Percentiles rank a stretch among this genome's conserved stretches.
Conservation (phyloP, 257 asterid species). For the Anisodus acutangulus region DNA sequence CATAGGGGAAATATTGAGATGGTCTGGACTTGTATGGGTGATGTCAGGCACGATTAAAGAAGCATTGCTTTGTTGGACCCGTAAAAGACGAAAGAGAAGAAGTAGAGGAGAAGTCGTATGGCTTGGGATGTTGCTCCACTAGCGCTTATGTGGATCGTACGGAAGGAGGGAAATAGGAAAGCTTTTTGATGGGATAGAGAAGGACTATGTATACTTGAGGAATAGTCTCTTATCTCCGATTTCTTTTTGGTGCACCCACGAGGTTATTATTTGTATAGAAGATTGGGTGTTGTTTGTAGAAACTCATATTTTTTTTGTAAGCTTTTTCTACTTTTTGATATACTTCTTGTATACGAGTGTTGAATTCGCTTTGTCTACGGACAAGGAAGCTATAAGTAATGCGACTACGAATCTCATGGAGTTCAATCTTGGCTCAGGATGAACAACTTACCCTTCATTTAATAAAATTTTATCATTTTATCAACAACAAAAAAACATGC, state of each 20-base stretch:
- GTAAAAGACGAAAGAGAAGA: constrained; percentile 4
- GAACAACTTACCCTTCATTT: neutral
- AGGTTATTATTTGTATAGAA: neutral
- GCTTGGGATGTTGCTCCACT: constrained; percentile 10
- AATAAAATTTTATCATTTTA: neutral
- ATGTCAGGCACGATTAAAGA: neutral
- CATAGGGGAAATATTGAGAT: neutral
- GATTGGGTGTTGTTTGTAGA: neutral
- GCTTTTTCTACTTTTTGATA: neutral
- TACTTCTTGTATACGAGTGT: neutral
- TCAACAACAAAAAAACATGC: neutral
- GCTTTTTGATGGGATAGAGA: neutral
- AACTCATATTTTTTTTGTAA: neutral
- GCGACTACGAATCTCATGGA: neutral
- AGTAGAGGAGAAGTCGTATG: neutral
- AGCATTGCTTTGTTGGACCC: constrained; percentile 3
- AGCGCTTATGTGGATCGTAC: neutral
- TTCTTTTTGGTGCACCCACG: neutral
- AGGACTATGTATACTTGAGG: neutral
- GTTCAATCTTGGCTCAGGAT: neutral
- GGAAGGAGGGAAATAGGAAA: neutral
- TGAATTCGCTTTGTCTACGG: neutral
- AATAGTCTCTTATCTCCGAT: neutral
- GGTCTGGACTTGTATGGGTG: neutral
- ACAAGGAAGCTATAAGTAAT: neutral